Conservation (phyloP, 2,329 filamentous ascomycete genomes). For the Paraconiothyrium brasiliense region DNA sequence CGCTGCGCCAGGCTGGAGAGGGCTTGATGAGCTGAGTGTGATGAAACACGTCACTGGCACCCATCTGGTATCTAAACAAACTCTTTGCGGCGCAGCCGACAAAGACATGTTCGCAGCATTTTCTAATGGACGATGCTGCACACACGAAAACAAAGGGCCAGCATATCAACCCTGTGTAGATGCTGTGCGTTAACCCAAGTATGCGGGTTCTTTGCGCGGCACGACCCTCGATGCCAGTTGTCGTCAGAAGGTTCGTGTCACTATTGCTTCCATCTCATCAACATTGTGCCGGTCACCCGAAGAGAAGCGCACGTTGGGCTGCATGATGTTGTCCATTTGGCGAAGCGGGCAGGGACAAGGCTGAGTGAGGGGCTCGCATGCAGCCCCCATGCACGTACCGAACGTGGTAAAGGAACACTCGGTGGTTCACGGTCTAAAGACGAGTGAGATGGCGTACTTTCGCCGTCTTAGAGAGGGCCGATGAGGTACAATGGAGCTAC, state of each 20-base stretch:
- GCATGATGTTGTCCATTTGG: not conserved
- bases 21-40: not conserved
- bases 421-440: not conserved
- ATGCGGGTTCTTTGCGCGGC: not conserved
- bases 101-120: not conserved
- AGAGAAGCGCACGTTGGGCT: no score
- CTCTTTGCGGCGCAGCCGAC: not conserved
- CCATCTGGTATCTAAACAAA: not conserved
- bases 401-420: not conserved
- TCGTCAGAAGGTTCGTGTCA: not conserved
- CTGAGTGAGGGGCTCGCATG: conserved; percentile 1
- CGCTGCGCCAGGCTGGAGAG: not conserved
- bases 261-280: no score
- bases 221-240: not conserved
- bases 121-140: not conserved
- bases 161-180: not conserved
- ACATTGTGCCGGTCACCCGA: no score
- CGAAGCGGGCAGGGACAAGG: not conserved
- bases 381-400: conserved; percentile 3
- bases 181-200: not conserved
- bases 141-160: not conserved
- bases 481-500: not conserved
- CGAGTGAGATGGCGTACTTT: not conserved
- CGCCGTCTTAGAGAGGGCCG: conserved; percentile 2
- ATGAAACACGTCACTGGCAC: not conserved